Evolutionary conservation across 2,329 filamentous ascomycete species (phyloP).

Genomic region (Botrytis squamosa): DNA sequence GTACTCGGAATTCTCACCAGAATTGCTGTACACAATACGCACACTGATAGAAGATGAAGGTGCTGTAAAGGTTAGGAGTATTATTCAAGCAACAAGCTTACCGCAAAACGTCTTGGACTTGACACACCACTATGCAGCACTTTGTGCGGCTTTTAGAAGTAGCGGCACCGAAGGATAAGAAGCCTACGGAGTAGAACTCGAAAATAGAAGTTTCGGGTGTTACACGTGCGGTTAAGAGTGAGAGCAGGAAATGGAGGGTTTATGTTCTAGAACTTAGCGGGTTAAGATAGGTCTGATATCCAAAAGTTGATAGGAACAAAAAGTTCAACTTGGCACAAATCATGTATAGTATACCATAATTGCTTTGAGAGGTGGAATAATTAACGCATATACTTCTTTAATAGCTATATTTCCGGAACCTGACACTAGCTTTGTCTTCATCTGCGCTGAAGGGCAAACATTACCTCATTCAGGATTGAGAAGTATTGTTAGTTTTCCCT

Average conservation of each 20-base stretch:
- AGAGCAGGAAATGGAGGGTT: conserved; percentile 14
- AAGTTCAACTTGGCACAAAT: conserved; percentile 9
- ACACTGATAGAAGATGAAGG: conserved; percentile 96
- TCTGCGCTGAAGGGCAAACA: neutral
- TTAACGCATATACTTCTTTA: conserved; percentile 8
- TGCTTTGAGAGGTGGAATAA: conserved; percentile 21
- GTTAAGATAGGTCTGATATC: conserved; percentile 19
- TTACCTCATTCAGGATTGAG: neutral
- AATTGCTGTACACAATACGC: conserved; percentile 82
- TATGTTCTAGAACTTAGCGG: conserved; percentile 18
- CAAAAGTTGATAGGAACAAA: conserved; percentile 16
- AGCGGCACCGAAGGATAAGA: conserved; percentile 56
- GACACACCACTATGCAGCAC: conserved; percentile 91
- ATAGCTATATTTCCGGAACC: neutral
- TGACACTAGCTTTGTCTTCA: neutral
- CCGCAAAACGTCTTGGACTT: conserved; percentile 91
- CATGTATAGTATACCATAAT: conserved; percentile 23
- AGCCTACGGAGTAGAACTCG: neutral
- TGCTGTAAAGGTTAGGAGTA: conserved; percentile 93
- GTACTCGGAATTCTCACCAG: conserved; percentile 98
- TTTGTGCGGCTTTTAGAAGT: conserved; percentile 94
- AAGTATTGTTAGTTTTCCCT: neutral
- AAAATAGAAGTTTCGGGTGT: neutral
- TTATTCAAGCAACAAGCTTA: conserved; percentile 92
- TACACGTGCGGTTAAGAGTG: neutral